A percentile compares a stretch with the other conserved stretches of the same genome.
Conservation (phyloP, 352 stramenopile species). For the Phytopythium chamaehyphon region DNA sequence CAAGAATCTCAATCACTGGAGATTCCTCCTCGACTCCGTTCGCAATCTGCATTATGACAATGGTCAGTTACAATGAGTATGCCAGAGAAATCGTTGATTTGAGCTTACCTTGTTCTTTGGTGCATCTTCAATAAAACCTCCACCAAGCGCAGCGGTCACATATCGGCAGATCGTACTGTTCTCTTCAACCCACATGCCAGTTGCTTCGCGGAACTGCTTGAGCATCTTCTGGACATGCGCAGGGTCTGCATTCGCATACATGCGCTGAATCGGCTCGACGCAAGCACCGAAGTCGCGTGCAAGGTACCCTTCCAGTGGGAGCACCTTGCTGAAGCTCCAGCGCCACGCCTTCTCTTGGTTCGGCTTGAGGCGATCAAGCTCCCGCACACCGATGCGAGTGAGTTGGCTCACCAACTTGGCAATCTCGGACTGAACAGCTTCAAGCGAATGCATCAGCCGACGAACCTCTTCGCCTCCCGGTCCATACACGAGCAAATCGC, state of each 20-base stretch:
- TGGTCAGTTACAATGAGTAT: conserved; percentile 3
- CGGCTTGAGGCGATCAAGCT: conserved; percentile 80
- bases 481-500: conserved; percentile 82
- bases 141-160: conserved; percentile 61
- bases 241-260: conserved; percentile 80
- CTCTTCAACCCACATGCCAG: conserved; percentile 81
- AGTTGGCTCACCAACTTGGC: conserved; percentile 72
- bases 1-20: conserved; percentile 38
- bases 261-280: conserved; percentile 82
- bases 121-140: conserved; percentile 55
- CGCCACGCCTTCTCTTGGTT: conserved; percentile 85
- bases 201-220: conserved; percentile 82
- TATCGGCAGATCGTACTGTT: conserved; percentile 81
- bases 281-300: conserved; percentile 81
- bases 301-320: conserved; percentile 79
- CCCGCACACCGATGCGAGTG: conserved; percentile 74
- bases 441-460: conserved; percentile 75
- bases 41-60: conserved; percentile 4
- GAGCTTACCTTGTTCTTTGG: conserved; percentile 19
- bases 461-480: conserved; percentile 80
- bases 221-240: conserved; percentile 83
- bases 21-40: conserved; percentile 26
- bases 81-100: too few species aligned
- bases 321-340: conserved; percentile 82
- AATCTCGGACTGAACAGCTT: conserved; percentile 77